Evolutionary conservation across 2,329 filamentous ascomycete genomes (phyloP).

Genomic region (Pyricularia grisea): DNA sequence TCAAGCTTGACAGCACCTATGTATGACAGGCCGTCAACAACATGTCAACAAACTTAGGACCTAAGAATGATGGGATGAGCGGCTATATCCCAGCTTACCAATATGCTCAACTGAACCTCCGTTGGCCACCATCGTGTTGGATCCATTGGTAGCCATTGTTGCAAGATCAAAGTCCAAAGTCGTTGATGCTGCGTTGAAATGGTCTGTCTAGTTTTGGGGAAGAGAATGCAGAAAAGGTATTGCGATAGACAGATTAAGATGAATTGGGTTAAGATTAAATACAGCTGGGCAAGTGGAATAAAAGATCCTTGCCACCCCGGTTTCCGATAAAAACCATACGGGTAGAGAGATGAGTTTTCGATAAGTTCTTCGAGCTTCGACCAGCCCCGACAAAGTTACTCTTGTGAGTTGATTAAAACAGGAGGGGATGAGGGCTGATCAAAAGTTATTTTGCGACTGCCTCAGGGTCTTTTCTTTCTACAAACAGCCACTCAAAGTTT

Average conservation of each 20-base stretch:
- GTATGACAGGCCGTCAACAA: slow-evolving; percentile 9
- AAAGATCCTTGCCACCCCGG: slow-evolving; percentile 1
- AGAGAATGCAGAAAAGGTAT: background rate
- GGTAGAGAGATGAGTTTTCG: background rate
- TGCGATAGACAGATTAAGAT: background rate
- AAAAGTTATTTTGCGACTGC: background rate
- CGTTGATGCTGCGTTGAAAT: background rate
- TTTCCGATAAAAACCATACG: background rate
- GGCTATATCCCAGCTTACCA: slow-evolving; percentile 36
- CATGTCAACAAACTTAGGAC: background rate
- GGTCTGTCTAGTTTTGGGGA: background rate
- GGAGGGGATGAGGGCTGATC: background rate
- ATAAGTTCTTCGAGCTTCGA: background rate
- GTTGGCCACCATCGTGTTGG: slow-evolving; percentile 32
- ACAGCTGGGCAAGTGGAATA: background rate
- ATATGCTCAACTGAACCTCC: slow-evolving; percentile 60
- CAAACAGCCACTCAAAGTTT: background rate
- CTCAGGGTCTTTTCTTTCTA: background rate
- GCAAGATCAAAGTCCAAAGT: background rate
- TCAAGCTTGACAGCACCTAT: slow-evolving; percentile 80
- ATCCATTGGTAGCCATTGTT: slow-evolving; percentile 19
- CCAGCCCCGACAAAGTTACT: background rate
- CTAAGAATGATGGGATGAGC: slow-evolving; percentile 18
- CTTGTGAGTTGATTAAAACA: background rate
- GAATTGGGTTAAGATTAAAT: background rate